Percentiles rank a stretch among this genome's conserved stretches.
phyloP scores from a whole-genome alignment of 2,329 filamentous ascomycete genomes.

The Cercospora sp. region DNA sequence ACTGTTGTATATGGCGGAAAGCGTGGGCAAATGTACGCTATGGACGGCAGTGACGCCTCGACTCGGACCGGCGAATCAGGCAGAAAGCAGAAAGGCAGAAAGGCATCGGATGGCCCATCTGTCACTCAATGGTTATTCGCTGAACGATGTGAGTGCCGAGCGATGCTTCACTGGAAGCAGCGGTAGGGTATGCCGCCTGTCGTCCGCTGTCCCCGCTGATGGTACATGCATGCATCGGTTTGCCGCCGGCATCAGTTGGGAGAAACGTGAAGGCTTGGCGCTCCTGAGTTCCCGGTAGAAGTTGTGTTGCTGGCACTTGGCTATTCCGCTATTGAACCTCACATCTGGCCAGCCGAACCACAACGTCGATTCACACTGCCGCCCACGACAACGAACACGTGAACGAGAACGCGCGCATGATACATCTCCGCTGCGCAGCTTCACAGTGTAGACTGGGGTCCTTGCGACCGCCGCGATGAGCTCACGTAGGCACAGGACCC shows the following conservation, averaged over 20 bases:
- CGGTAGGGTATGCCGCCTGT: neutral
- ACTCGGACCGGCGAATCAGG: neutral
- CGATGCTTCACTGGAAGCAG: neutral
- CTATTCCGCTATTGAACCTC: constrained; percentile 5
- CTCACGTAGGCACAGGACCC: constrained; percentile 12
- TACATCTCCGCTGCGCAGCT: neutral
- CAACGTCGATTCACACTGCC: neutral
- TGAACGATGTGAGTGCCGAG: neutral
- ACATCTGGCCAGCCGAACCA: neutral
- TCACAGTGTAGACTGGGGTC: constrained; percentile 5
- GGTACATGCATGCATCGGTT: neutral
- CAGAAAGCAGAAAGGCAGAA: neutral
- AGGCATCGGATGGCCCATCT: neutral
- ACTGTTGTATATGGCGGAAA: neutral
- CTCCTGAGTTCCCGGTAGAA: neutral
- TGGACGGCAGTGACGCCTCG: neutral
- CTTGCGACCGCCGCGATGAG: constrained; percentile 15
- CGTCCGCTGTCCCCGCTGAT: neutral
- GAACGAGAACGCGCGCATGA: neutral
- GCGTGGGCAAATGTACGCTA: neutral
- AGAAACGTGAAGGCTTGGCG: neutral
- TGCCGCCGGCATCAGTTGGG: neutral
- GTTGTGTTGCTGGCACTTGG: constrained; percentile 4
- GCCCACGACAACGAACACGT: neutral
- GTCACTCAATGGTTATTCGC: neutral